A percentile compares a stretch with the other conserved stretches of the same genome.
phyloP scores from a whole-genome alignment of 352 stramenopile genomes.

The Globisporangium apiculatum region DNA sequence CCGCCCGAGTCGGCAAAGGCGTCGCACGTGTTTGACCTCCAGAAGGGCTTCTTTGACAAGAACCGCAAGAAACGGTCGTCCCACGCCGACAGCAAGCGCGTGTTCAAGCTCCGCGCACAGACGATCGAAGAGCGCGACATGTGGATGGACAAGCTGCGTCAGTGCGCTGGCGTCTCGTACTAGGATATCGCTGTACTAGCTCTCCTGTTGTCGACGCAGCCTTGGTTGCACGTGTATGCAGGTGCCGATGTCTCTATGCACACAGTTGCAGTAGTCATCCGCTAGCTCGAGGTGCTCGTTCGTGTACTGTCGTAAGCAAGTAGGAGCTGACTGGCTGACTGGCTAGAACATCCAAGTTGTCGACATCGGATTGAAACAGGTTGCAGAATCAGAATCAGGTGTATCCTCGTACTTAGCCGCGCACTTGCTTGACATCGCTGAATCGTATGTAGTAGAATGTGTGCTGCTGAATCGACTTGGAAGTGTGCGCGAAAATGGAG shows the following conservation, averaged over 20 bases:
- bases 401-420: too few relatives aligned
- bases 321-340: too few relatives aligned
- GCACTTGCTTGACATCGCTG: too few relatives aligned
- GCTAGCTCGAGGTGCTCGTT: too few relatives aligned
- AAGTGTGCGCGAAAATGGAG: background rate
- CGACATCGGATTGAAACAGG: too few relatives aligned
- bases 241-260: background rate
- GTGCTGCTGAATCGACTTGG: too few relatives aligned
- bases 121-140: slow-evolving; percentile 77
- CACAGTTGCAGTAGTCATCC: background rate
- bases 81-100: slow-evolving; percentile 54
- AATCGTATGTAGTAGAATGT: too few relatives aligned
- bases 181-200: background rate
- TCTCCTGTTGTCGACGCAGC: too few relatives aligned
- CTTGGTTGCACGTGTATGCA: background rate
- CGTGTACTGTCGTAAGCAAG: too few relatives aligned
- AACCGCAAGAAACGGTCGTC: slow-evolving; percentile 74
- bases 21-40: slow-evolving; percentile 65
- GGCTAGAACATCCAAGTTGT: too few relatives aligned
- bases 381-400: too few relatives aligned
- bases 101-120: slow-evolving; percentile 80
- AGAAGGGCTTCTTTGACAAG: slow-evolving; percentile 74
- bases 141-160: slow-evolving; percentile 74
- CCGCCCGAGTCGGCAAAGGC: slow-evolving; percentile 39
- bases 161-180: slow-evolving; percentile 39